Conservation (phyloP, 352 stramenopile genomes). For the Phytophthora constricta region DNA sequence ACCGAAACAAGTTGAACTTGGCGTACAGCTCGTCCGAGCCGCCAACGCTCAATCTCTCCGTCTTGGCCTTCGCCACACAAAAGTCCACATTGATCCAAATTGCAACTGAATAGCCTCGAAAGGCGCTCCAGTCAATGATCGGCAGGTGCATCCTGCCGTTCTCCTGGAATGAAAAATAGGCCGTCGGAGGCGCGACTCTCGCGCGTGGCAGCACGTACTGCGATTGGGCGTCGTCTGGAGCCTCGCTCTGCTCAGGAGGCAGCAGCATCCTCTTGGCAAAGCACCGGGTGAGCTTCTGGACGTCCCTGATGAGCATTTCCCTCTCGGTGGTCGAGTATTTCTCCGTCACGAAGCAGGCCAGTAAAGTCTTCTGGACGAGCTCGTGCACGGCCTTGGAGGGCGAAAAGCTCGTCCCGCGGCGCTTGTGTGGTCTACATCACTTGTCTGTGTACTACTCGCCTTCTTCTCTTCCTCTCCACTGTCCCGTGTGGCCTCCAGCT, state of each 20-base stretch:
- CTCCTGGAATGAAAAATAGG: conserved; percentile 72
- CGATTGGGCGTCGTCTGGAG: conserved; percentile 26
- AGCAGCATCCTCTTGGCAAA: conserved; percentile 50
- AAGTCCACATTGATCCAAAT: conserved; percentile 77
- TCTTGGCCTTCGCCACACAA: conserved; percentile 25
- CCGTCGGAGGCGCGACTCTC: conserved; percentile 50
- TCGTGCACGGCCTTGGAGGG: conserved; percentile 39
- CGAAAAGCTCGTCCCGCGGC: conserved; percentile 13
- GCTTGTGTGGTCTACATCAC: background rate
- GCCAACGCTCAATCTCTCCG: background rate
- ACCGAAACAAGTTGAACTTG: conserved; percentile 78
- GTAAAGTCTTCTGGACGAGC: conserved; percentile 47
- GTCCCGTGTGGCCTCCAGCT: conserved; percentile 4
- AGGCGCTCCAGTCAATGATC: conserved; percentile 79
- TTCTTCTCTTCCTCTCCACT: conserved; percentile 1
- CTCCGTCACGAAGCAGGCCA: conserved; percentile 43
- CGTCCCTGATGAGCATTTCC: conserved; percentile 35
- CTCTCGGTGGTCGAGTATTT: conserved; percentile 25
- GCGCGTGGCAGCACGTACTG: conserved; percentile 43
- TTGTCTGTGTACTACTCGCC: background rate
- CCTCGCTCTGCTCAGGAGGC: conserved; percentile 18
- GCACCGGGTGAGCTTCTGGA: conserved; percentile 39
- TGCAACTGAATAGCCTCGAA: conserved; percentile 81
- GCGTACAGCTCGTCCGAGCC: conserved; percentile 25
- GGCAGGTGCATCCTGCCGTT: conserved; percentile 78